Conservation (phyloP, 179 eudicot species). For the Actinidia chinensis region DNA sequence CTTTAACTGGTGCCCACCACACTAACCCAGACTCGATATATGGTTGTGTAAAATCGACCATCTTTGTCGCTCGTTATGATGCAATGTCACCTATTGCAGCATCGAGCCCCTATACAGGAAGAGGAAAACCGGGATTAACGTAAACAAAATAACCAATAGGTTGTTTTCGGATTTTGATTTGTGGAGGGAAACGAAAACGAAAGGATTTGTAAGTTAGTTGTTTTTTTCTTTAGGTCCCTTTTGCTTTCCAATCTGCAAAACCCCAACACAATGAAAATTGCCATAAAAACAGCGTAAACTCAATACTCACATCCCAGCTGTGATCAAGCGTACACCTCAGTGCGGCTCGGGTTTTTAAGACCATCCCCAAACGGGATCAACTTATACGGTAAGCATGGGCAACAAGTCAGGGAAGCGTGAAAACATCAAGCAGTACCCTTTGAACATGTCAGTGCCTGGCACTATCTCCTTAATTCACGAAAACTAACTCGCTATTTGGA, state of each 20-base stretch:
- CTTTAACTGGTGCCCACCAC: conserved; percentile 65
- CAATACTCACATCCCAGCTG: conserved; percentile 59
- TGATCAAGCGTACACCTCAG: conserved; percentile 53
- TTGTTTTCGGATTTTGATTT: neutral
- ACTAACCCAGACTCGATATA: conserved; percentile 75
- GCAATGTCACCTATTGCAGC: conserved; percentile 80
- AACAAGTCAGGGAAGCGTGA: conserved; percentile 59
- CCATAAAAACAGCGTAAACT: neutral
- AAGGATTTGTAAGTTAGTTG: neutral
- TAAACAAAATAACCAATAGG: neutral
- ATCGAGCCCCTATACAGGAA: conserved; percentile 53
- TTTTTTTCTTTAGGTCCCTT: neutral
- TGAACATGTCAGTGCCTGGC: conserved; percentile 39
- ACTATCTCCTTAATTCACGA: conserved; percentile 40
- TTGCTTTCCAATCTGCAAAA: neutral
- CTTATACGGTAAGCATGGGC: conserved; percentile 71
- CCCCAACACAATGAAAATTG: neutral
- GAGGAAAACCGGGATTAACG: neutral
- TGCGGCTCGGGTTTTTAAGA: conserved; percentile 46
- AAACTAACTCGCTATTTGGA: conserved; percentile 60
- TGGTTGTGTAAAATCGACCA: conserved; percentile 81
- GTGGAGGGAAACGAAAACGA: conserved; percentile 1
- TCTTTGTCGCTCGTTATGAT: conserved; percentile 55
- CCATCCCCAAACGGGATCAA: conserved; percentile 64
- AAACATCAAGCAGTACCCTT: conserved; percentile 77